These are phyloP conservation scores for Apophysomyces variabilis DNA, from an alignment of 371 early-diverging fungal genomes.

Conservation along the genomic window DNA sequence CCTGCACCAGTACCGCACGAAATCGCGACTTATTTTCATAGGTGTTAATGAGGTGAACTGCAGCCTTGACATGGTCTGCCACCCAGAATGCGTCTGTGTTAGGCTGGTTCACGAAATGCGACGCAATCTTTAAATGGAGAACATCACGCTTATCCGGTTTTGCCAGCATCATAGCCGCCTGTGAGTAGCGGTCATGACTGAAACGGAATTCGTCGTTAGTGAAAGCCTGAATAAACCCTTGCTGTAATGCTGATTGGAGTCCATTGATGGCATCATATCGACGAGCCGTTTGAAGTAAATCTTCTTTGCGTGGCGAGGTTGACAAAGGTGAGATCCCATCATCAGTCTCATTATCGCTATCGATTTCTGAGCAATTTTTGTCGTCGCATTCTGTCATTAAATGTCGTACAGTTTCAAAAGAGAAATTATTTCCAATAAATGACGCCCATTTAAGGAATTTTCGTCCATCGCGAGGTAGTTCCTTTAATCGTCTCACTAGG, in stretches of 20 bases:
- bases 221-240: conserved; percentile 48
- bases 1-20: conserved; percentile 36
- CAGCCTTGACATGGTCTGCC: conserved; percentile 79
- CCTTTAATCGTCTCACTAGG: conserved; percentile 42
- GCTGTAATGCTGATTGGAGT: conserved; percentile 47
- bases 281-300: conserved; percentile 12
- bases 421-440: conserved; percentile 51
- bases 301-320: conserved; percentile 24
- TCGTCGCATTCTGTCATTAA: conserved; percentile 42
- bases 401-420: conserved; percentile 46
- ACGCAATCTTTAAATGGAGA: conserved; percentile 42
- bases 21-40: conserved; percentile 34
- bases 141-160: conserved; percentile 32
- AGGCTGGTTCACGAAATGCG: conserved; percentile 39
- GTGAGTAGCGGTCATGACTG: conserved; percentile 51
- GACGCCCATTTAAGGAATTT: conserved; percentile 57
- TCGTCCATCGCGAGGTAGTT: conserved; percentile 50
- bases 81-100: conserved; percentile 51
- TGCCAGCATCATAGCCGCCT: conserved; percentile 47
- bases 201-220: conserved; percentile 50
- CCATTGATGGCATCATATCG: conserved; percentile 49
- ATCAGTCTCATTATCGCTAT: conserved; percentile 24
- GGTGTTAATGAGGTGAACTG: conserved; percentile 81
- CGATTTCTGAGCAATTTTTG: conserved; percentile 23
- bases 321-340: conserved; percentile 27